phyloP scores from a whole-genome alignment of 1,284 basidiomycete species.

The Fomitopsis schrenkii region DNA sequence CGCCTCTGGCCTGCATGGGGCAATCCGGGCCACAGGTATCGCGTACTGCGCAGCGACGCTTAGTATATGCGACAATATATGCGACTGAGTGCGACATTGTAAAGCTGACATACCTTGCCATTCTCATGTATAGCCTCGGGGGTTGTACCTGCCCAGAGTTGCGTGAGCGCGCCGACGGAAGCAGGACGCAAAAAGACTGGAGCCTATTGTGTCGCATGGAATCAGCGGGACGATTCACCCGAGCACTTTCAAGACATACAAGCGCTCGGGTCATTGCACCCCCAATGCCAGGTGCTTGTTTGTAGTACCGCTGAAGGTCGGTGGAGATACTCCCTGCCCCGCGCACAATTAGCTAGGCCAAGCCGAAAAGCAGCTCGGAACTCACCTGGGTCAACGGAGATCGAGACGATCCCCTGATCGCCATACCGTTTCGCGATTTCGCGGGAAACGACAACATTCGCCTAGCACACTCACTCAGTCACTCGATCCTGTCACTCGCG shows the following conservation, averaged over 20 bases:
- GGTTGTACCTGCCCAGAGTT: conserved; percentile 23
- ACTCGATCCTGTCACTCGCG: no score
- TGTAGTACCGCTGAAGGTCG: conserved; percentile 11
- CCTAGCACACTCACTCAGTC: conserved; percentile 11
- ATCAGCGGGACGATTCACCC: no score
- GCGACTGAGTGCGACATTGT: no score
- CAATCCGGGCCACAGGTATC: conserved; percentile 43
- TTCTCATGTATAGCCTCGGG: conserved; percentile 18
- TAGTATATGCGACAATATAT: neutral
- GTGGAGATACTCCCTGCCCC: conserved; percentile 13
- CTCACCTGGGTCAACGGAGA: conserved; percentile 33
- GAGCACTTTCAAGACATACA: conserved; percentile 2
- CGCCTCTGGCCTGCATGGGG: conserved; percentile 24
- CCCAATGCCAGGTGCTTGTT: neutral
- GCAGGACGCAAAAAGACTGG: conserved; percentile 11
- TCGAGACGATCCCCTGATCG: conserved; percentile 29
- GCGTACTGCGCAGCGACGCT: conserved; percentile 31
- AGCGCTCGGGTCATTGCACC: neutral
- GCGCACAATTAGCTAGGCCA: neutral
- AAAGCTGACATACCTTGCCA: conserved; percentile 15
- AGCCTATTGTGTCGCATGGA: neutral
- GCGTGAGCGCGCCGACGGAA: conserved; percentile 18
- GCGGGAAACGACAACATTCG: conserved; percentile 32
- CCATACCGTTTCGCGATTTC: conserved; percentile 24
- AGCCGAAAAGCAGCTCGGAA: no score